Evolutionary conservation across 257 asterid genomes (phyloP).

Genomic region (Solanum megistacrolobum): DNA sequence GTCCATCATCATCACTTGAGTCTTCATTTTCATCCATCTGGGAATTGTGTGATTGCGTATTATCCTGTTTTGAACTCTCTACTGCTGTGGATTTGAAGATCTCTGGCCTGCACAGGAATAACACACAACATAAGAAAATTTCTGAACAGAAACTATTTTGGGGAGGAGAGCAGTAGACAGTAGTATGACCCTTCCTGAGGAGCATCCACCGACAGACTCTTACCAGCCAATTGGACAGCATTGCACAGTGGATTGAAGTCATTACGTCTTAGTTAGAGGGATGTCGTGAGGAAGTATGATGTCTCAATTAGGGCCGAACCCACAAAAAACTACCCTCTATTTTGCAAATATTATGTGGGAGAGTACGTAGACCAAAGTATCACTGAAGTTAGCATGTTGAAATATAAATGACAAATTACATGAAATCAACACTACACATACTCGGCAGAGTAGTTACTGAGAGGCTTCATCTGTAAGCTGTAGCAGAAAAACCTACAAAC

Average conservation of each 20-base stretch:
- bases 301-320: neutral
- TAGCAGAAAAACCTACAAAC: neutral
- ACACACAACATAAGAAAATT: neutral
- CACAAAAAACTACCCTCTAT: neutral
- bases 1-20: constrained; percentile 57
- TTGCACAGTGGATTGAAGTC: neutral
- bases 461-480: neutral
- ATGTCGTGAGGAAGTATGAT: neutral
- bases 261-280: neutral
- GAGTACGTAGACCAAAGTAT: neutral
- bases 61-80: constrained; percentile 16
- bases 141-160: neutral
- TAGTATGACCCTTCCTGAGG: neutral
- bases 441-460: neutral
- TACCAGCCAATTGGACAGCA: neutral
- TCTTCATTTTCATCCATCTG: constrained; percentile 14
- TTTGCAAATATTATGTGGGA: neutral
- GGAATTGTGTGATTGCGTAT: neutral
- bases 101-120: constrained; percentile 42
- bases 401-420: neutral
- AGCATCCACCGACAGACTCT: neutral
- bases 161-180: neutral
- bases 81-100: constrained; percentile 30
- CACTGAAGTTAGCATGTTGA: neutral
- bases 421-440: neutral